Evolutionary conservation across 331 rosid genomes (phyloP).

Genomic region (Spiraea crenata): DNA sequence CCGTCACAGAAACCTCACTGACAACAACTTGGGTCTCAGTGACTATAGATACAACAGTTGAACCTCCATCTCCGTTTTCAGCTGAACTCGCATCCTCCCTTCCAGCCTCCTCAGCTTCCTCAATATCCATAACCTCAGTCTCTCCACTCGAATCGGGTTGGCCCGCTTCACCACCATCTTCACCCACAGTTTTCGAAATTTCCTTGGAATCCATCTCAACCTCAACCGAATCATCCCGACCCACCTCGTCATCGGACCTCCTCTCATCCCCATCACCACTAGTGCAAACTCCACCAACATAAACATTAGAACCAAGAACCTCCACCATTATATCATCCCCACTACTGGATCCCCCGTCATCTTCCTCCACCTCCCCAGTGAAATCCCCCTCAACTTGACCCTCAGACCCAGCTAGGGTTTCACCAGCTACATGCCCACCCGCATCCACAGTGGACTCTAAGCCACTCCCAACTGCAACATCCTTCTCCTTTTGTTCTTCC

Average conservation of each 20-base stretch:
- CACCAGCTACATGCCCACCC: constrained; percentile 40
- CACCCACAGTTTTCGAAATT: constrained; percentile 31
- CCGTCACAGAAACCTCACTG: constrained; percentile 16
- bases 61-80: constrained; percentile 35
- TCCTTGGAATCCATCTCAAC: constrained; percentile 29
- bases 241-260: constrained; percentile 34
- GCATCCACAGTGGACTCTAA: constrained; percentile 41
- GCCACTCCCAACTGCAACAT: constrained; percentile 30
- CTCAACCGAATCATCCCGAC: constrained; percentile 26
- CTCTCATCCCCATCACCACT: constrained; percentile 25
- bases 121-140: constrained; percentile 16
- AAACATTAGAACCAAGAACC: constrained; percentile 72
- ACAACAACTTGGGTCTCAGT: constrained; percentile 20
- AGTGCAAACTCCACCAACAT: constrained; percentile 77
- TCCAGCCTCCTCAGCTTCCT: constrained; percentile 24
- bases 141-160: constrained; percentile 19
- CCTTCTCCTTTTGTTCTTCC: constrained; percentile 62
- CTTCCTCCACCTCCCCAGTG: constrained; percentile 35
- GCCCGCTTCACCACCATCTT: constrained; percentile 18
- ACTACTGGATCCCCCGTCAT: constrained; percentile 50
- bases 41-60: constrained; percentile 25
- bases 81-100: neutral
- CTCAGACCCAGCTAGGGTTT: constrained; percentile 30
- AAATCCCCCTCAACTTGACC: constrained; percentile 38
- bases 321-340: constrained; percentile 77